Evolutionary conservation across 768 basidiomycete species (phyloP), one percentile per base, ranked within the genome.

Genomic region (Gelatoporia subvermispora): DNA sequence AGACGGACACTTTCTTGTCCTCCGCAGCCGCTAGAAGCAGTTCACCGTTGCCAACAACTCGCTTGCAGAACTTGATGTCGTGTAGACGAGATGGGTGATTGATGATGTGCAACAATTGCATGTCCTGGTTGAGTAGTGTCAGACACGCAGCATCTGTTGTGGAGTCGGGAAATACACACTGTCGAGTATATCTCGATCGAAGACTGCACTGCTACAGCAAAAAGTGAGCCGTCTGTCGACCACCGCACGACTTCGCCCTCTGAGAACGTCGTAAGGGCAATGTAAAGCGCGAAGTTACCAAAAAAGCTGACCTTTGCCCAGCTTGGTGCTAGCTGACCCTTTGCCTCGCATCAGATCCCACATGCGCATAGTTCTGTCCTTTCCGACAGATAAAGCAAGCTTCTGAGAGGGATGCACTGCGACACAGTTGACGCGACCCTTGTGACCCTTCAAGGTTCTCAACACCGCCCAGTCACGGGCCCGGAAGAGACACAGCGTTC

Each of bases 281-380:
- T 24, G 31, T 38, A 25, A 4, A 3, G 3, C 13, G 10, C 3
- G 11, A 9, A 39, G 34, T 16, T 41, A 3, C 7, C 17, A n/a
- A 18, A n/a, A 41, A 21, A 22, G 49, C 75, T 47, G 51, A 90
- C 93, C 93, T 71, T 85, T 88, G 18, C 91, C 90, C 4, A 99
- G 66, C 62, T 94, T 93, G 40, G 81, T 86, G 64, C 93, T 92
- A 7, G 91, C 92, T 10, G 81, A 81, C 3, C 91, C 90, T 64
- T 87, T 86, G 0, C 95, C 95, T 39, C 94, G 74, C 90, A 97
- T 94, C 42, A 99, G 72, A 72, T 99, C 96, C 96, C 96, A 99
- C 94, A 99, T 96, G 37, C 93, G 78, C 50, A 98, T 56, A 3
- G 88, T 90, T 54, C 78, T 76, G 60, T 98, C 96, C 59, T 84